These are phyloP conservation scores for Cryphonectria carpinicola DNA, from an alignment of 2,329 filamentous ascomycete genomes.

Conservation along the genomic window DNA sequence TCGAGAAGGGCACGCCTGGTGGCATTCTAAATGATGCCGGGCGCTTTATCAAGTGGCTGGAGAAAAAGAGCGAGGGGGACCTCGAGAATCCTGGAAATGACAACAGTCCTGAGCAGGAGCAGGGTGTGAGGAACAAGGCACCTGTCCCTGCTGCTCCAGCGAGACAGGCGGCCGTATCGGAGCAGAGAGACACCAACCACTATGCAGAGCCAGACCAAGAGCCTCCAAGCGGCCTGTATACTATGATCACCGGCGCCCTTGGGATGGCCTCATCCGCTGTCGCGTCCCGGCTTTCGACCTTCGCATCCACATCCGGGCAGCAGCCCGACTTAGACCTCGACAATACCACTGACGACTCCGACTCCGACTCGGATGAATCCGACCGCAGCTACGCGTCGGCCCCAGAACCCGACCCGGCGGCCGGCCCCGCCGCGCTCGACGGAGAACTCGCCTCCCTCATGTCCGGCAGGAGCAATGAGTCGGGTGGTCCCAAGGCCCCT, in stretches of 20 bases:
- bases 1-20: conserved; percentile 84
- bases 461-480: conserved; percentile 46
- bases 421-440: conserved; percentile 33
- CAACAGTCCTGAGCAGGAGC: conserved; percentile 30
- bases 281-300: conserved; percentile 43
- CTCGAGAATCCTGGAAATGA: conserved; percentile 36
- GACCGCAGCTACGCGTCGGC: conserved; percentile 55
- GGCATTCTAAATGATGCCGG: conserved; percentile 79
- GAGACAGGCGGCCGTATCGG: conserved; percentile 19
- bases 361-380: conserved; percentile 44
- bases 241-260: conserved; percentile 58
- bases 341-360: conserved; percentile 33
- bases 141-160: conserved; percentile 32
- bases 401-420: conserved; percentile 42
- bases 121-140: conserved; percentile 38
- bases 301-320: conserved; percentile 35
- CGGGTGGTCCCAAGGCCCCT: conserved; percentile 36
- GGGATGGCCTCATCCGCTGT: conserved; percentile 54
- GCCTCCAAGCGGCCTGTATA: conserved; percentile 55
- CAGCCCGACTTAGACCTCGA: conserved; percentile 39
- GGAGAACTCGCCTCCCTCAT: conserved; percentile 31
- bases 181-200: conserved; percentile 15
- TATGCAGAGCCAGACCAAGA: conserved; percentile 26
- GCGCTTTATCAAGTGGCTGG: conserved; percentile 80
- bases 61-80: conserved; percentile 44